A percentile compares a stretch with the other conserved stretches of the same genome.
Evolutionary conservation across 2,329 filamentous ascomycete species (phyloP).

Genomic region (Dothideomycetidae sp.): DNA sequence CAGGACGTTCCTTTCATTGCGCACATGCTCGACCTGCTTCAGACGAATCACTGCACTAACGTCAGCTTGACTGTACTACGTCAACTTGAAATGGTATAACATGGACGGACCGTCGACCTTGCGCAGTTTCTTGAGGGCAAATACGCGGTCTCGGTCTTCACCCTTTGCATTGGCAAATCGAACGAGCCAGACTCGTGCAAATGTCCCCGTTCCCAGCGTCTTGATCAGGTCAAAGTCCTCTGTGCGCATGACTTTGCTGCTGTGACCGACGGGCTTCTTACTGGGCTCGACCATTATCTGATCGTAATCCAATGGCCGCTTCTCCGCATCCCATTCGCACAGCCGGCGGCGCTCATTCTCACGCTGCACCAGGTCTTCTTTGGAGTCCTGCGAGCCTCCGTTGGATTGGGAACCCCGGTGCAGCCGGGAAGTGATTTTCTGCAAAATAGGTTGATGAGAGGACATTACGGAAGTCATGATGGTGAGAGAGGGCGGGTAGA

Average conservation of each 20-base stretch:
- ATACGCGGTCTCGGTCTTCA: conserved; percentile 50
- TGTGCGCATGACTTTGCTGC: conserved; percentile 31
- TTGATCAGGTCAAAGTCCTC: conserved; percentile 59
- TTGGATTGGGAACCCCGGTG: conserved; percentile 20
- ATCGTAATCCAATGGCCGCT: conserved; percentile 28
- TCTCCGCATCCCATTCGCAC: conserved; percentile 33
- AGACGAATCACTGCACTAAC: conserved; percentile 51
- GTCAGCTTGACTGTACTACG: conserved; percentile 6
- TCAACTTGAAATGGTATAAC: no score
- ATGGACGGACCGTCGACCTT: conserved; percentile 37
- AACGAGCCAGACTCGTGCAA: conserved; percentile 69
- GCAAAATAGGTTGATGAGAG: conserved; percentile 14
- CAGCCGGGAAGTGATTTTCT: conserved; percentile 23
- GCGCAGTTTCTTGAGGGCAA: conserved; percentile 66
- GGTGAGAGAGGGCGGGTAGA: neutral
- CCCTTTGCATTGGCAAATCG: conserved; percentile 42
- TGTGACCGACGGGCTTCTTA: conserved; percentile 34
- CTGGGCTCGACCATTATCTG: conserved; percentile 30
- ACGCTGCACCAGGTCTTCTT: conserved; percentile 20
- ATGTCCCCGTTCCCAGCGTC: conserved; percentile 70
- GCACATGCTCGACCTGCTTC: conserved; percentile 77
- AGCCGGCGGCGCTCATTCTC: conserved; percentile 34
- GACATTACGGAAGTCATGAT: conserved; percentile 10
- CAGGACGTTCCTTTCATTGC: conserved; percentile 67
- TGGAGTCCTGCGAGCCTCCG: conserved; percentile 15